phyloP scores from a whole-genome alignment of 73 alveolate genomes.

The Paramecium tetraurelia region DNA sequence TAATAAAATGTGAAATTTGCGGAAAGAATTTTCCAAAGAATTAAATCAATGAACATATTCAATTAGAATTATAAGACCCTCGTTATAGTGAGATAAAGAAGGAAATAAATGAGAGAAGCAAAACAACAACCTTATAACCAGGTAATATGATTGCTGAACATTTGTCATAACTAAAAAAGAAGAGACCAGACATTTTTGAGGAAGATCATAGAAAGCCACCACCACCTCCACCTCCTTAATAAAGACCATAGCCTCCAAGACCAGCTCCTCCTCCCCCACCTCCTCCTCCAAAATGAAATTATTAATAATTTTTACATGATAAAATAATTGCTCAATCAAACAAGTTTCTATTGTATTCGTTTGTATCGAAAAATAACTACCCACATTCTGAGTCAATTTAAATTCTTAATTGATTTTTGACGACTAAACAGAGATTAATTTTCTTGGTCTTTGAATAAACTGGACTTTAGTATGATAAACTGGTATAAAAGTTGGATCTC shows the following conservation, averaged over 20 bases:
- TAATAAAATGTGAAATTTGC: slow-evolving; percentile 91
- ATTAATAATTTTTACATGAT: slow-evolving; percentile 76
- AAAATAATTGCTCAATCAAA: slow-evolving; percentile 43
- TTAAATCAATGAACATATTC: slow-evolving; percentile 87
- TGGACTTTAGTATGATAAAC: not conserved
- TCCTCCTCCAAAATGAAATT: slow-evolving; percentile 60
- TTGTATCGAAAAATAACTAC: not conserved
- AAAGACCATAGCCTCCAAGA: slow-evolving; percentile 42
- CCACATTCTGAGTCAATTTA: not conserved
- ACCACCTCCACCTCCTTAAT: slow-evolving; percentile 53
- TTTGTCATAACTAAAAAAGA: not conserved
- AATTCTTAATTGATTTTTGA: not conserved
- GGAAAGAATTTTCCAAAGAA: slow-evolving; percentile 77
- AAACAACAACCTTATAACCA: slow-evolving; percentile 3
- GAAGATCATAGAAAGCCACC: slow-evolving; percentile 35
- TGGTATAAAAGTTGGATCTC: not conserved
- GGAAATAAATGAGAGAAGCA: slow-evolving; percentile 69
- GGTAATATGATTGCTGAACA: slow-evolving; percentile 46
- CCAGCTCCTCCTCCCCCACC: slow-evolving; percentile 60
- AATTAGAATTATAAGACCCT: slow-evolving; percentile 93
- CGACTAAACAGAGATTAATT: not conserved
- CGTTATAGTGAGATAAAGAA: slow-evolving; percentile 85
- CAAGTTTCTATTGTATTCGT: not conserved
- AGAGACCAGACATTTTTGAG: slow-evolving; percentile 53
- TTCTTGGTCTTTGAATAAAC: not conserved